Evolutionary conservation across 2,329 filamentous ascomycete genomes (phyloP).

Genomic region (Chalaropsis thielavioides): DNA sequence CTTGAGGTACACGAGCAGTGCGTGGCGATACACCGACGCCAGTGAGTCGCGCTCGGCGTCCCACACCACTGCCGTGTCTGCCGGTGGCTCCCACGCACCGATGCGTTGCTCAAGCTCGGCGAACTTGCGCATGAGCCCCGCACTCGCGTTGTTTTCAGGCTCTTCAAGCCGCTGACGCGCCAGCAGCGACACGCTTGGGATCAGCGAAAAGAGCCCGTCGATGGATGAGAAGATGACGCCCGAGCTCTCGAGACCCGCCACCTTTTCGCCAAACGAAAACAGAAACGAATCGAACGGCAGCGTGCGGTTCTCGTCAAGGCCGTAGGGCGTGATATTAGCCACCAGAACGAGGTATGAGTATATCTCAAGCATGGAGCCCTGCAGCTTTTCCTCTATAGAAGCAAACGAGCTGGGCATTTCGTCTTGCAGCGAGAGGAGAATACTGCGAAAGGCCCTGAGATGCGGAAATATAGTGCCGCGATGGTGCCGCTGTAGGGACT

Average conservation of each 20-base stretch:
- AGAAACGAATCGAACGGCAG: slow-evolving; percentile 15
- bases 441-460: slow-evolving; percentile 14
- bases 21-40: slow-evolving; percentile 16
- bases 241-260: slow-evolving; percentile 11
- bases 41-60: slow-evolving; percentile 16
- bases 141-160: slow-evolving; percentile 7
- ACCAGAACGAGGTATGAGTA: slow-evolving; percentile 17
- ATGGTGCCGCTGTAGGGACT: slow-evolving; percentile 16
- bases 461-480: slow-evolving; percentile 16
- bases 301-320: slow-evolving; percentile 15
- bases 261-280: slow-evolving; percentile 15
- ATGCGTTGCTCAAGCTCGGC: slow-evolving; percentile 14
- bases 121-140: slow-evolving; percentile 8
- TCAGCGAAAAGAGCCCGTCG: slow-evolving; percentile 15
- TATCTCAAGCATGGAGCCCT: slow-evolving; percentile 17
- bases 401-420: slow-evolving; percentile 16
- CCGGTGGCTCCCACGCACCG: slow-evolving; percentile 11
- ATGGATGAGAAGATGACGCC: slow-evolving; percentile 17
- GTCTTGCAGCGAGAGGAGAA: slow-evolving; percentile 15
- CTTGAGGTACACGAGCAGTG: slow-evolving; percentile 13
- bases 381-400: slow-evolving; percentile 16
- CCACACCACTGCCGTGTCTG: slow-evolving; percentile 11
- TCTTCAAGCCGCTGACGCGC: slow-evolving; percentile 15
- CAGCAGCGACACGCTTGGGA: slow-evolving; percentile 11
- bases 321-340: slow-evolving; percentile 17